Conservation (phyloP, 2,329 filamentous ascomycete genomes). For the Cercospora berteroae region DNA sequence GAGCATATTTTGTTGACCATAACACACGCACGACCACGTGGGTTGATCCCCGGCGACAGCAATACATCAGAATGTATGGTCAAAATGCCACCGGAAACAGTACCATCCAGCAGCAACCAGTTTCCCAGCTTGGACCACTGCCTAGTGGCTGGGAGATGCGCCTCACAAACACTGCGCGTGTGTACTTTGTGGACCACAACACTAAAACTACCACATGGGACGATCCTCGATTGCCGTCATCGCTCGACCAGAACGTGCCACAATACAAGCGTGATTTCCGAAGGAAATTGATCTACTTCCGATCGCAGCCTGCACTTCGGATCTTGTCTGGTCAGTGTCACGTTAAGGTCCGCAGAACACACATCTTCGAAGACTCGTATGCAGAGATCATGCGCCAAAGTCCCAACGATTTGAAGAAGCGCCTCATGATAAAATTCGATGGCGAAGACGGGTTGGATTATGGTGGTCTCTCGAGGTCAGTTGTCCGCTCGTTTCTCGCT, state of each 20-base stretch:
- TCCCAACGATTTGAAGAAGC: constrained; percentile 93
- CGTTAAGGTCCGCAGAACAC: constrained; percentile 92
- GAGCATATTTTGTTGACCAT: constrained; percentile 96
- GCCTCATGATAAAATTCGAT: constrained; percentile 99
- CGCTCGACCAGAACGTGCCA: constrained; percentile 94
- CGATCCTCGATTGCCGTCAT: constrained; percentile 90
- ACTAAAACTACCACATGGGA: constrained; percentile 99
- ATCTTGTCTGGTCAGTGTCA: constrained; percentile 96
- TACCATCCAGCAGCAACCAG: constrained; percentile 94
- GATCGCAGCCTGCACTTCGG: constrained; percentile 91
- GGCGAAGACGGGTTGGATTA: constrained; percentile 98
- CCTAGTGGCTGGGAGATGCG: constrained; percentile 99
- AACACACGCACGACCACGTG: constrained; percentile 97
- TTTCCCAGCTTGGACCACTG: constrained; percentile 90
- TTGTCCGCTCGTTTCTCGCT: not conserved
- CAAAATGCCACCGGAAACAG: constrained; percentile 73
- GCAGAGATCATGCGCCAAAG: constrained; percentile 97
- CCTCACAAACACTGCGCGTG: constrained; percentile 92
- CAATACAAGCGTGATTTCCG: constrained; percentile 99
- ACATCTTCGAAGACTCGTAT: constrained; percentile 98
- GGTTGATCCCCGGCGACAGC: constrained; percentile 95
- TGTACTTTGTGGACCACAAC: constrained; percentile 99
- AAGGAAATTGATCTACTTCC: constrained; percentile 97
- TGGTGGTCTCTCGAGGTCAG: constrained; percentile 80
- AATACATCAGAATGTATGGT: constrained; percentile 98